Base-by-base conservation (phyloP, 345 rosid genomes). In the Reutealis trisperma region DNA sequence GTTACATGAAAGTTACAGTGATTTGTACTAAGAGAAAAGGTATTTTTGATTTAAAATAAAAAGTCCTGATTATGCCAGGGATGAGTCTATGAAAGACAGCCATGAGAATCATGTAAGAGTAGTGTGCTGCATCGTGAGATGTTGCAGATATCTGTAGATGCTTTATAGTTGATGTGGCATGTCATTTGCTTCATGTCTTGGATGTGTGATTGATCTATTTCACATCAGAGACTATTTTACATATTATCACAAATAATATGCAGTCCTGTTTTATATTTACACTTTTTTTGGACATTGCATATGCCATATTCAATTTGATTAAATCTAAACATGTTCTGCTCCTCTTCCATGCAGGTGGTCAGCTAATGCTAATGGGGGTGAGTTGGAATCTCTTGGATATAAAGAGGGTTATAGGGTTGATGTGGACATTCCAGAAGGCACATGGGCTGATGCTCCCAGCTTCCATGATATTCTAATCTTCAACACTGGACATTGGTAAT, bases 401-500 rank as follows among this genome's bases (percentile, higher is more conserved):
- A 93, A 86, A 82, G 96, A 90, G 67, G 98, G 99, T 21, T 95
- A 88, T 34, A 85, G 96, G 86, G 86, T 95, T 76, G 98, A 95
- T 87, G 90, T 93, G 51, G 99, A 95, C 82, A 63, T 91, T 88
- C 99, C 97, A 22, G 99, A 93, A 9, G 84, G 85, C 75, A 84
- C 98, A n/a, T 93, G 98, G 97, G 89, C 70, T 9, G 84, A 86
- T 69, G 99, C 99, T 85, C 82, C 89, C 24, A 80, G 73, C 61
- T 93, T 95, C 84, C 98, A 95, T 74, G 90, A 90, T 79, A 84
- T 93, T 84, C 83, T 93, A 21, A 78, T 95, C 79, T 75, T 93
- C 57, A 93, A 89, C 87, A 96, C 98, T 0, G 99, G 99, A 65
- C 98, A 96, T 76, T 96, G 99, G 99, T 93, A 87, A 54, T 71